Percentiles rank a stretch among this genome's conserved stretches.
These are phyloP conservation scores for Austroboletus eburneus DNA, from an alignment of 768 basidiomycete genomes.

Conservation along the genomic window DNA sequence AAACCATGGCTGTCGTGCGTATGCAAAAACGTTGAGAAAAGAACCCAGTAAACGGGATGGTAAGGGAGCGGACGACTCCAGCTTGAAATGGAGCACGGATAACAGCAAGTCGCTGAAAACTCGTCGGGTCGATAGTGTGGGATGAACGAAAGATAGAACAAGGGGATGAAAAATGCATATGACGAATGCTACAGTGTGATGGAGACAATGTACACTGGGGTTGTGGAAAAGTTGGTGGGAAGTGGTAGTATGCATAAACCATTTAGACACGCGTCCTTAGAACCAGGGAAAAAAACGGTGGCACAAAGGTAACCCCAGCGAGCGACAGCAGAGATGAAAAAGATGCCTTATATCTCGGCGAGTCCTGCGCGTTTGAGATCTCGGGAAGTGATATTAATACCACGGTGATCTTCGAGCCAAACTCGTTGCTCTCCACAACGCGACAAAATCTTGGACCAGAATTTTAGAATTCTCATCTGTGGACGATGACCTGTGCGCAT, in stretches of 20 bases:
- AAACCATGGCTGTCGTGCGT: neutral
- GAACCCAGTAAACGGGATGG: neutral
- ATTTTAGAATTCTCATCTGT: constrained; percentile 36
- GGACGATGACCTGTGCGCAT: constrained; percentile 41
- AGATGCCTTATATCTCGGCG: constrained; percentile 6
- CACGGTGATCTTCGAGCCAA: constrained; percentile 62
- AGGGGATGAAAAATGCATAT: constrained; percentile 23
- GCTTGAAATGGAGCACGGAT: constrained; percentile 3
- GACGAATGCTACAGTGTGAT: constrained; percentile 29
- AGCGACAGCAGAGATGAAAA: neutral
- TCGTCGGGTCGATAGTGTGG: neutral
- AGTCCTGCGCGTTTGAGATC: constrained; percentile 37
- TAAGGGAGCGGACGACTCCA: constrained; percentile 17
- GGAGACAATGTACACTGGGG: constrained; percentile 30
- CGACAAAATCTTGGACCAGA: constrained; percentile 49
- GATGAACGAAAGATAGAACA: constrained; percentile 2
- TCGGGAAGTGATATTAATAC: constrained; percentile 52
- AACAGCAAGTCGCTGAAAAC: neutral
- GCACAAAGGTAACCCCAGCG: neutral
- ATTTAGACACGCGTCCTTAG: constrained; percentile 4
- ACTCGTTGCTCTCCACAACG: constrained; percentile 52
- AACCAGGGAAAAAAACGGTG: neutral
- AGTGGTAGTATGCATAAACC: constrained; percentile 21
- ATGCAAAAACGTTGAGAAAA: constrained; percentile 1
- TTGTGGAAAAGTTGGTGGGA: constrained; percentile 6